Conservation (phyloP, 2,329 filamentous ascomycete species). For the Pezicula neosporulosa region DNA sequence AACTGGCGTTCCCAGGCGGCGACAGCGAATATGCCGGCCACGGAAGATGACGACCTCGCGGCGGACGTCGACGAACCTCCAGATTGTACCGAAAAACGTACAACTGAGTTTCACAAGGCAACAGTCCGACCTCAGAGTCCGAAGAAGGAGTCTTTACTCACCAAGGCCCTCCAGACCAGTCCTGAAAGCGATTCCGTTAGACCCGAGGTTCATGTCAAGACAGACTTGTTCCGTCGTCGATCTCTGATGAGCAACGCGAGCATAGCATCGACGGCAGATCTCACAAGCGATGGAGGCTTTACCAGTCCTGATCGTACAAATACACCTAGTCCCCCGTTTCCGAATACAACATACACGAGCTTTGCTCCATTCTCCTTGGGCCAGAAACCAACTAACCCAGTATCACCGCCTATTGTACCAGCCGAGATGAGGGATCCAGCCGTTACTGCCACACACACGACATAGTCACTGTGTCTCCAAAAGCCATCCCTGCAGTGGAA, state of each 20-base stretch:
- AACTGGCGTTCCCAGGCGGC: slow-evolving; percentile 41
- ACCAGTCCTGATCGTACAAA: slow-evolving; percentile 86
- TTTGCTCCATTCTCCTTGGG: slow-evolving; percentile 24
- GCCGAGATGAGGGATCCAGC: slow-evolving; percentile 7
- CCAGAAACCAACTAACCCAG: slow-evolving; percentile 11
- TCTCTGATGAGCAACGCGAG: slow-evolving; percentile 79
- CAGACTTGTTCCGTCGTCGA: slow-evolving; percentile 32
- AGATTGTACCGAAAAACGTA: slow-evolving; percentile 42
- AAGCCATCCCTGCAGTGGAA: slow-evolving; percentile 54
- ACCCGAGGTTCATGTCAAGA: slow-evolving; percentile 33
- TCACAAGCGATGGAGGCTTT: slow-evolving; percentile 91
- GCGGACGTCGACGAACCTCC: slow-evolving; percentile 88
- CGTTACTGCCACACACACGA: slow-evolving; percentile 5
- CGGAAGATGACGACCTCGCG: slow-evolving; percentile 59
- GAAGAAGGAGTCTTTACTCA: slow-evolving; percentile 78
- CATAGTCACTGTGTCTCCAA: slow-evolving; percentile 27
- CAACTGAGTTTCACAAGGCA: slow-evolving; percentile 28
- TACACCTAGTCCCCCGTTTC: slow-evolving; percentile 83
- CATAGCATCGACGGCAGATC: slow-evolving; percentile 77
- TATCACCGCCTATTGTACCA: slow-evolving; percentile 7
- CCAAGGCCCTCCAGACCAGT: slow-evolving; percentile 71
- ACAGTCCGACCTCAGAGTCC: slow-evolving; percentile 44
- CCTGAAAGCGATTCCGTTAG: slow-evolving; percentile 53
- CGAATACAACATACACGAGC: slow-evolving; percentile 48
- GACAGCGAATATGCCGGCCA: slow-evolving; percentile 24